Conservation (phyloP, 1,284 basidiomycete species). For the Vanrija pseudolonga region DNA sequence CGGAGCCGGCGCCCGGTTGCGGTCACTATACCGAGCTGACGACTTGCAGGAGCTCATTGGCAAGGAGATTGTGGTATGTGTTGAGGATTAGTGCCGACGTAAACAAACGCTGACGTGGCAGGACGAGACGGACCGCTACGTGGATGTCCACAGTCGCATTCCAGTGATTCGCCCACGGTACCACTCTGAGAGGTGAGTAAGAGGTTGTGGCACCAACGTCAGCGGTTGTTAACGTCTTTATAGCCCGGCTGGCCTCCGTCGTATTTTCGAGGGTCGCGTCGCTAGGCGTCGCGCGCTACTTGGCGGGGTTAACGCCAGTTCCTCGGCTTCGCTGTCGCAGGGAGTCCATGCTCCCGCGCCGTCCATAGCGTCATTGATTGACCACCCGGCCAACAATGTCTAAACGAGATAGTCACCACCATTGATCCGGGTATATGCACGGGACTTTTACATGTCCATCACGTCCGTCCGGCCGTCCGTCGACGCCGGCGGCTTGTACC, state of each 20-base stretch:
- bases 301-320: not conserved
- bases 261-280: slow-evolving; percentile 40
- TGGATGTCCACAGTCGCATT: slow-evolving; percentile 38
- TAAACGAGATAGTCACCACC: not conserved
- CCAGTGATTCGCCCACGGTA: slow-evolving; percentile 9
- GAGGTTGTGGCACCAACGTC: too few relatives aligned
- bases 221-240: not conserved
- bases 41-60: slow-evolving; percentile 40
- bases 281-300: slow-evolving; percentile 24
- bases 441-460: too few relatives aligned
- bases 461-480: too few relatives aligned
- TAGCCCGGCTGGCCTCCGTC: slow-evolving; percentile 21
- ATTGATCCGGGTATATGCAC: too few relatives aligned
- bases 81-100: not conserved
- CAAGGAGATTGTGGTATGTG: slow-evolving; percentile 42
- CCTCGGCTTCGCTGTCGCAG: not conserved
- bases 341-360: not conserved
- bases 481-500: too few relatives aligned
- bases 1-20: not conserved
- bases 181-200: not conserved
- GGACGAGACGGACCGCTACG: slow-evolving; percentile 46
- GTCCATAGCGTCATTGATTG: slow-evolving; percentile 15
- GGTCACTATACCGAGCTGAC: not conserved
- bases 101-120: slow-evolving; percentile 9
- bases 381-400: slow-evolving; percentile 10